A percentile compares a stretch with the other conserved stretches of the same genome.
Evolutionary conservation across 1,139 yeast species (phyloP).

Genomic region (Candida sp.): DNA sequence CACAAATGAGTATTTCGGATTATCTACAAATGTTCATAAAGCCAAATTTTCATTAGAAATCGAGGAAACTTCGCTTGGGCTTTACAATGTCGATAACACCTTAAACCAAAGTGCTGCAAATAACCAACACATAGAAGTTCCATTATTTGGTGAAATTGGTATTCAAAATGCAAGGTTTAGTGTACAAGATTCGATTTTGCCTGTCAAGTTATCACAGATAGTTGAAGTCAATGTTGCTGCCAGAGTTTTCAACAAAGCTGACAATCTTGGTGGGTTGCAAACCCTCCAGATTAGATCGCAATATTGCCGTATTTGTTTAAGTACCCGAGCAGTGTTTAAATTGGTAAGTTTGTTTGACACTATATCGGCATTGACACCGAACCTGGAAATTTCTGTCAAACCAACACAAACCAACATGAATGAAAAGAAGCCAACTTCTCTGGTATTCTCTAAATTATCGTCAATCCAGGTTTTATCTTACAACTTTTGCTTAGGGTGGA

Average conservation of each 20-base stretch:
- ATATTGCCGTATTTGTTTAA: constrained; percentile 53
- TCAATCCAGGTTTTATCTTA: constrained; percentile 61
- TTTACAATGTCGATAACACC: constrained; percentile 19
- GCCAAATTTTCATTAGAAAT: constrained; percentile 32
- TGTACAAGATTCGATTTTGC: constrained; percentile 30
- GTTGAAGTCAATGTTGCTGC: constrained; percentile 38
- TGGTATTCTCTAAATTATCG: constrained; percentile 46
- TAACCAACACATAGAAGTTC: constrained; percentile 12
- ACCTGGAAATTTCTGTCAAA: not conserved
- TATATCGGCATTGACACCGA: constrained; percentile 3
- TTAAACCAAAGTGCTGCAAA: constrained; percentile 6
- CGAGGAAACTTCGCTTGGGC: constrained; percentile 20
- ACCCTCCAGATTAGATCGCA: constrained; percentile 58
- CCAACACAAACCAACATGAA: not conserved
- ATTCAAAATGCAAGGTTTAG: constrained; percentile 42
- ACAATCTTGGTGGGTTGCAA: constrained; percentile 19
- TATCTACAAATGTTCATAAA: constrained; percentile 28
- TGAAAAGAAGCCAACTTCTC: constrained; percentile 31
- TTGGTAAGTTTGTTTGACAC: constrained; percentile 23
- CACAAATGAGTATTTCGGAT: constrained; percentile 33
- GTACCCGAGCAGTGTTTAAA: constrained; percentile 48
- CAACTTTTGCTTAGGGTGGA: constrained; percentile 75
- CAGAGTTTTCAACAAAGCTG: constrained; percentile 33
- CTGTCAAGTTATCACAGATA: constrained; percentile 44
- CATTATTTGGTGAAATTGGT: constrained; percentile 33